Evolutionary conservation across 2,329 filamentous ascomycete genomes (phyloP).

Genomic region (Exophiala xenobiotica): DNA sequence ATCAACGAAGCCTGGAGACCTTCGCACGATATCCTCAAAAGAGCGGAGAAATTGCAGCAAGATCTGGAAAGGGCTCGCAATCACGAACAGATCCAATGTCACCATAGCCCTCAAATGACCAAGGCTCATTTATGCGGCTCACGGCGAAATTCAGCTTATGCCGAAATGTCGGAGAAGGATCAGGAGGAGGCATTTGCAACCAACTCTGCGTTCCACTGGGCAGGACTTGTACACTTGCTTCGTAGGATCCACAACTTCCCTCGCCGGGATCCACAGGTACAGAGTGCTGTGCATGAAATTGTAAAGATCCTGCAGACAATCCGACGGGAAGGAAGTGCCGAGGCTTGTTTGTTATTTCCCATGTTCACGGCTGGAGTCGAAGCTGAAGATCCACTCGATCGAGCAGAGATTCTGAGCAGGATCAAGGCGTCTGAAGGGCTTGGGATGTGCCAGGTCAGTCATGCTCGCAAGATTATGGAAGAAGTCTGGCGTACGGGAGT

Average conservation of each 20-base stretch:
- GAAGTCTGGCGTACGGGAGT: constrained; percentile 66
- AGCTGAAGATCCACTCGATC: constrained; percentile 56
- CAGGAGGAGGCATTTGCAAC: constrained; percentile 66
- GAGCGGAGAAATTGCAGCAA: constrained; percentile 60
- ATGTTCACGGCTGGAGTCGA: constrained; percentile 83
- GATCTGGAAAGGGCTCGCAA: constrained; percentile 60
- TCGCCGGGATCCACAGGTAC: constrained; percentile 59
- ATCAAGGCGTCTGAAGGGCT: constrained; percentile 68
- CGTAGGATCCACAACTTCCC: constrained; percentile 68
- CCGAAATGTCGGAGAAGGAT: constrained; percentile 58
- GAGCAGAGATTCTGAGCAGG: constrained; percentile 62
- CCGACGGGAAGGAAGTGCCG: constrained; percentile 65
- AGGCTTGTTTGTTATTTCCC: constrained; percentile 74
- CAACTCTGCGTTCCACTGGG: constrained; percentile 78
- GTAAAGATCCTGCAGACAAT: constrained; percentile 63
- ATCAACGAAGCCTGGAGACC: constrained; percentile 60
- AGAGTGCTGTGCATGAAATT: constrained; percentile 62
- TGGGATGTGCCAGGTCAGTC: constrained; percentile 71
- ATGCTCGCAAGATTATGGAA: constrained; percentile 65
- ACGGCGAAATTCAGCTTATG: constrained; percentile 35
- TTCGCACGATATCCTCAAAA: constrained; percentile 50
- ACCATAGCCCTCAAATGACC: constrained; percentile 36
- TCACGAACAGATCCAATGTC: constrained; percentile 40
- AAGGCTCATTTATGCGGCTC: constrained; percentile 27
- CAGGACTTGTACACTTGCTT: constrained; percentile 72